phyloP scores from a whole-genome alignment of 2,329 filamentous ascomycete species.

The Orbilia oligospora region DNA sequence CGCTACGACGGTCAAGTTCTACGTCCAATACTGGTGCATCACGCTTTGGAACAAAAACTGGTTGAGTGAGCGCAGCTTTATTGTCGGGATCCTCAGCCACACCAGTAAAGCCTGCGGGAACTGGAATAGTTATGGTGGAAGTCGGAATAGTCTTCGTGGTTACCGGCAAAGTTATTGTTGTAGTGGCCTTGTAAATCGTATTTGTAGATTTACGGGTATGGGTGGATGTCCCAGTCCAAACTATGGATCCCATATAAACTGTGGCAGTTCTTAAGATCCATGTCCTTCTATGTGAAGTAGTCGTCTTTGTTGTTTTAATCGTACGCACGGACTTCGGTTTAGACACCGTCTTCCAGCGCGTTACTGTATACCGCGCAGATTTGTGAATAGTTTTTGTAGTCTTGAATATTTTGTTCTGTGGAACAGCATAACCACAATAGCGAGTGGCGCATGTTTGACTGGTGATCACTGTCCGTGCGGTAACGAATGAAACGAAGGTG shows the following conservation, averaged over 20 bases:
- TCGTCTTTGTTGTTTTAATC: conserved; percentile 2
- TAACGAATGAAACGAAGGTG: conserved; percentile 37
- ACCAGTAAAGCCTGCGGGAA: conserved; percentile 29
- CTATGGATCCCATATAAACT: background rate
- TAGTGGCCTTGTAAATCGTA: background rate
- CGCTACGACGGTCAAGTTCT: conserved; percentile 14
- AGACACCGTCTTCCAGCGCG: conserved; percentile 32
- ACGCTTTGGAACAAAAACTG: background rate
- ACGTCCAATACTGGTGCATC: background rate
- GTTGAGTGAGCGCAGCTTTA: background rate
- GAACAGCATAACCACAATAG: conserved; percentile 23
- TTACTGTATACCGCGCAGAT: conserved; percentile 13
- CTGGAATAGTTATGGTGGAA: background rate
- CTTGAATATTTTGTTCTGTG: conserved; percentile 9
- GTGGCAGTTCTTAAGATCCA: conserved; percentile 5
- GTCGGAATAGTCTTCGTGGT: conserved; percentile 7
- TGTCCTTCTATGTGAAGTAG: background rate
- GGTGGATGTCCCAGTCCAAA: conserved; percentile 24
- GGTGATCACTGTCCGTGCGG: conserved; percentile 33
- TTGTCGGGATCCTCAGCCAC: conserved; percentile 41
- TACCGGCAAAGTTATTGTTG: background rate
- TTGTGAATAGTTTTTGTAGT: conserved; percentile 29
- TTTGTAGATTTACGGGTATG: conserved; percentile 10
- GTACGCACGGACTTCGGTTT: conserved; percentile 20
- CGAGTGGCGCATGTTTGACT: conserved; percentile 41